A percentile compares a stretch with the other conserved stretches of the same genome.
These are phyloP conservation scores for Pseudodiploospora longispora DNA, from an alignment of 2,329 filamentous ascomycete species.

Conservation along the genomic window DNA sequence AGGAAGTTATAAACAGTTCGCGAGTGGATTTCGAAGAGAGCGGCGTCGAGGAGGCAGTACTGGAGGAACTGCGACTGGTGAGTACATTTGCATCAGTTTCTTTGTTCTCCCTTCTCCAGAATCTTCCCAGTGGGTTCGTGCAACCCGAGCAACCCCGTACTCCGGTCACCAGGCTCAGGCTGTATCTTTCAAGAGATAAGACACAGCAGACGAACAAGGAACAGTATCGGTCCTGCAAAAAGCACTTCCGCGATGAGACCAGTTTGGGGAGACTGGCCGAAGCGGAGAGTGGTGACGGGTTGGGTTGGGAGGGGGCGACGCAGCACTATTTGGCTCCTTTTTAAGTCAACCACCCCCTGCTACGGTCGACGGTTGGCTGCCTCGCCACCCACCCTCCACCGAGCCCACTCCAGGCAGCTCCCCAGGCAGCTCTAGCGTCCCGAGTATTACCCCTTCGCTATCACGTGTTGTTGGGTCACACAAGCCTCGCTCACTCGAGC, in stretches of 20 bases:
- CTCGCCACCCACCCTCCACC: no score
- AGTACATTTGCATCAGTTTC: slow-evolving; percentile 24
- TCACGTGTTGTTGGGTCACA: slow-evolving; percentile 5
- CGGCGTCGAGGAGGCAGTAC: slow-evolving; percentile 77
- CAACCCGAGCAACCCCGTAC: no score
- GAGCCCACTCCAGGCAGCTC: slow-evolving; percentile 3
- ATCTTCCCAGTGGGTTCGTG: no score
- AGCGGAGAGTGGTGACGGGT: slow-evolving; percentile 15
- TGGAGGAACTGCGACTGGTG: slow-evolving; percentile 84
- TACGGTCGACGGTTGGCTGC: no score
- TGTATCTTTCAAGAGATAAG: no score
- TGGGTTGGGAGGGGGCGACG: slow-evolving; percentile 34
- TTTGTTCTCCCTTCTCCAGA: no score
- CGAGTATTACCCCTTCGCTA: slow-evolving; percentile 3
- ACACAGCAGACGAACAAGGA: no score
- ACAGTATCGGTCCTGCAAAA: no score
- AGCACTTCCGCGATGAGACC: no score
- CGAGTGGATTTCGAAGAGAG: slow-evolving; percentile 95
- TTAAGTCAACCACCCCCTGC: slow-evolving; percentile 34
- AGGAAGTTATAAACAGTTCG: slow-evolving; percentile 85
- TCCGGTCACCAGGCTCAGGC: no score
- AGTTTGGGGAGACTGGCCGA: background rate
- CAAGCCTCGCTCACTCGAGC: background rate
- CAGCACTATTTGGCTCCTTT: slow-evolving; percentile 50
- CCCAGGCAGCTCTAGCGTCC: slow-evolving; percentile 2